These are phyloP conservation scores for Ajuga chamaepitys DNA, from an alignment of 257 asterid genomes.

Conservation along the genomic window DNA sequence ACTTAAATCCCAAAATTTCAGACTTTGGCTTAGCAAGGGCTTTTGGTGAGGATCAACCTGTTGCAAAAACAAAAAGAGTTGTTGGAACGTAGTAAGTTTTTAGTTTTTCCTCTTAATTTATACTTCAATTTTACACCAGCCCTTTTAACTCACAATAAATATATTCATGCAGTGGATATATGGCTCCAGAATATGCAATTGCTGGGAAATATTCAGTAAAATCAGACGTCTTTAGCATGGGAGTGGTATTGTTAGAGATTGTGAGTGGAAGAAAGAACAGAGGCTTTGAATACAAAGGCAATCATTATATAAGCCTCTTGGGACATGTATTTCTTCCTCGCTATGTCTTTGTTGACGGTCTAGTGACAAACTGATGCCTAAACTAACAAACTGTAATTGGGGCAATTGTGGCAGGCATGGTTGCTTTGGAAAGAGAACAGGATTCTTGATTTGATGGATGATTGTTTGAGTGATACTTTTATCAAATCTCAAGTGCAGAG, in stretches of 20 bases:
- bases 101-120: too few relatives aligned
- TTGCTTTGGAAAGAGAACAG: slow-evolving; percentile 22
- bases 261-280: slow-evolving; percentile 39
- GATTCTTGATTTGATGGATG: slow-evolving; percentile 25
- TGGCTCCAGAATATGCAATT: slow-evolving; percentile 45
- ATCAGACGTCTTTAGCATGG: slow-evolving; percentile 41
- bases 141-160: not conserved
- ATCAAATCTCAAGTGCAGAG: slow-evolving; percentile 28
- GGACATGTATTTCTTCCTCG: slow-evolving; percentile 25
- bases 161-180: slow-evolving; percentile 36
- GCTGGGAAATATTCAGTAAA: slow-evolving; percentile 42
- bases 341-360: not conserved
- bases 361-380: too few relatives aligned
- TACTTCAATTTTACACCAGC: too few relatives aligned
- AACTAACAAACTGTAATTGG: not conserved
- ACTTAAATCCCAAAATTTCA: slow-evolving; percentile 33
- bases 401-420: slow-evolving; percentile 32
- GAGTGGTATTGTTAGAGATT: slow-evolving; percentile 45
- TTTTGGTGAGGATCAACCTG: slow-evolving; percentile 17
- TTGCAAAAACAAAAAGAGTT: slow-evolving; percentile 29
- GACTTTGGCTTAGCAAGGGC: slow-evolving; percentile 42
- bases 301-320: slow-evolving; percentile 27
- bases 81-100: slow-evolving; percentile 38
- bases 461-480: slow-evolving; percentile 4
- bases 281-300: slow-evolving; percentile 4